phyloP scores from a whole-genome alignment of 148 eudicot species.

The Amaranthus cruentus region DNA sequence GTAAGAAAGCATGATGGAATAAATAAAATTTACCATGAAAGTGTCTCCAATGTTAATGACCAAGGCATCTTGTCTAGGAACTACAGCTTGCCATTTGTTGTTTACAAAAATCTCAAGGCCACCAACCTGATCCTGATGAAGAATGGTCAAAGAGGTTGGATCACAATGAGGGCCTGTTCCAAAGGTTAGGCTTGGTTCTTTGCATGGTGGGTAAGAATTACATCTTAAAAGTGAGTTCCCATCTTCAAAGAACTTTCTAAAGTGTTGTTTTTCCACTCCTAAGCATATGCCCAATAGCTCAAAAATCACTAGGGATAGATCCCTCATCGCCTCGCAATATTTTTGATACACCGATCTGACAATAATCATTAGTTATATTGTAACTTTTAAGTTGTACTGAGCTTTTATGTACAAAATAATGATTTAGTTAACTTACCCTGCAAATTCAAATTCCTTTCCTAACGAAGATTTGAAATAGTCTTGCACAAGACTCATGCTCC shows the following conservation, averaged over 20 bases:
- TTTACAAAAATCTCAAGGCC: constrained; percentile 41
- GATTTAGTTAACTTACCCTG: constrained; percentile 25
- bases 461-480: constrained; percentile 28
- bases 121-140: constrained; percentile 48
- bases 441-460: constrained; percentile 30
- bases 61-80: constrained; percentile 32
- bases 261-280: constrained; percentile 32
- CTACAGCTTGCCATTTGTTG: constrained; percentile 37
- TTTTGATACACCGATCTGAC: constrained; percentile 35
- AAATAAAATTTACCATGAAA: constrained; percentile 34
- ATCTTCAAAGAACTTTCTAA: constrained; percentile 32
- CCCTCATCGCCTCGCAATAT: constrained; percentile 45
- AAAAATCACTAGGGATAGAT: constrained; percentile 34
- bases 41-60: constrained; percentile 51
- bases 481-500: constrained; percentile 13
- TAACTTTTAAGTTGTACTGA: no score
- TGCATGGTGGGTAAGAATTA: constrained; percentile 41
- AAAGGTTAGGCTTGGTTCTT: constrained; percentile 30
- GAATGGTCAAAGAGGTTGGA: constrained; percentile 42
- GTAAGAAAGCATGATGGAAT: background rate
- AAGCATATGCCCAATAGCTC: constrained; percentile 39
- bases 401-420: background rate
- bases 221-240: constrained; percentile 38
- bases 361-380: no score
- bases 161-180: constrained; percentile 57